Base-by-base conservation (phyloP, 2,329 filamentous ascomycete species). In the Pseudocercospora eumusae region DNA sequence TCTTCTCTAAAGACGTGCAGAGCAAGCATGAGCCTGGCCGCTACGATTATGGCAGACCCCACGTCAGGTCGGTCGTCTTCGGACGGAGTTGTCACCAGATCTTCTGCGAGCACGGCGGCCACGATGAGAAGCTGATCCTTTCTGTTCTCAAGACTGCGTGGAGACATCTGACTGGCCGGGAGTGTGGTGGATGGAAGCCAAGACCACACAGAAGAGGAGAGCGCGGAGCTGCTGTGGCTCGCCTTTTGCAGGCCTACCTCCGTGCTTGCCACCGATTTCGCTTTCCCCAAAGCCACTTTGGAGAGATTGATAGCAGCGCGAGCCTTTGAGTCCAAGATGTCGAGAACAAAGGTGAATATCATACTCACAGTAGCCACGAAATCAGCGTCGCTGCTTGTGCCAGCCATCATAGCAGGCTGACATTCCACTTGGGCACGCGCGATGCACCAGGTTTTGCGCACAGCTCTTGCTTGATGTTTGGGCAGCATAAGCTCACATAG, bases 1-100 rank as follows among this genome's bases (percentile, higher is more conserved):
- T 99, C 95, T 74, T 99, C 93, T 0, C 90, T 83, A n/a, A 96
- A 80, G 2, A 98, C 81, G 77, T 99, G 95, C 11, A 99, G 80
- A 0, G 86, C 89, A 42, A 88, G 80, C 66, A 96, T 73, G 7
- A 75, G 57, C 40, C 69, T 70, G 28, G 66, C 59, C 36, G 63
- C 70, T 13, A 57, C 62, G 27, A 59, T 59, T 13, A 54, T 64
- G 13, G 56, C 27, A 40, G 23, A 11, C 23, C 28, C 21, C 1
- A 4, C 47, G 23, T 52, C 15, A 25, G 5, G 3, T 25, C 25
- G 47, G 15, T 44, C 42, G 57, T 49, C 44, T 28, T 23, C 31
- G 21, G 54, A 27, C 10, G 36, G 20, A 33, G 36, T 57, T 36
- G 54, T 57, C 11, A 15, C 21, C 13, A 73, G 18, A 11, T 74